Evolutionary conservation across 768 basidiomycete species (phyloP).

Genomic region (Dioszegia crocea): DNA sequence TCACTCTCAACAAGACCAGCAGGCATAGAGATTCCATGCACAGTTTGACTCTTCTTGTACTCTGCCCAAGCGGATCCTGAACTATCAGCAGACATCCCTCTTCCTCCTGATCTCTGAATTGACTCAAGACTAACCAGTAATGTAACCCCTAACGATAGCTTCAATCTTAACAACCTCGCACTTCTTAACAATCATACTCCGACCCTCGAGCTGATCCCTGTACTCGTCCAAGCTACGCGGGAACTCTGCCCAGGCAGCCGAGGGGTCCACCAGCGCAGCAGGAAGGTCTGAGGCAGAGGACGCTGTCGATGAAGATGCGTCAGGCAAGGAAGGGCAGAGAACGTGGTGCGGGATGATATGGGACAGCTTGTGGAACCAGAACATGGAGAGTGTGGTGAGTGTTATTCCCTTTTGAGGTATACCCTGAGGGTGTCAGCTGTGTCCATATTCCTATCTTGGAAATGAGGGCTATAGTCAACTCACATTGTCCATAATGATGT

Average conservation of each 20-base stretch:
- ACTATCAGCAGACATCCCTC: neutral
- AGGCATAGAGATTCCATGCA: constrained; percentile 77
- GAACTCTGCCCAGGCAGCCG: constrained; percentile 61
- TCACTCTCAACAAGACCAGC: constrained; percentile 77
- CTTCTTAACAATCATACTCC: constrained; percentile 85
- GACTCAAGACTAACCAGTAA: constrained; percentile 78
- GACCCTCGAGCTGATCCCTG: constrained; percentile 69
- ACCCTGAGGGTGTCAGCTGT: constrained; percentile 57
- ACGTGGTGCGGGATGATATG: constrained; percentile 85
- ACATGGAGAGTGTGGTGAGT: constrained; percentile 81
- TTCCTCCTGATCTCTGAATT: neutral
- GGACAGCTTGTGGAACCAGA: constrained; percentile 85
- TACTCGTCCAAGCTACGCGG: constrained; percentile 72
- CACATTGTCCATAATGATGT: constrained; percentile 90
- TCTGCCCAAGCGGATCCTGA: constrained; percentile 93
- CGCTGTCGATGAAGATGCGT: constrained; percentile 8
- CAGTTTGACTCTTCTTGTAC: constrained; percentile 79
- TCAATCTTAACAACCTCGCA: constrained; percentile 87
- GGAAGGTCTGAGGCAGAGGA: constrained; percentile 8
- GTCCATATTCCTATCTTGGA: neutral
- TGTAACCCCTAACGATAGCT: constrained; percentile 91
- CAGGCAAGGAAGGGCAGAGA: constrained; percentile 62
- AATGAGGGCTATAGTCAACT: constrained; percentile 53
- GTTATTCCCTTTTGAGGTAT: constrained; percentile 90
- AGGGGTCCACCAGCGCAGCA: constrained; percentile 18